Evolutionary conservation across 2,329 filamentous ascomycete genomes (phyloP).

Genomic region (Penicillium fuscoglaucum): DNA sequence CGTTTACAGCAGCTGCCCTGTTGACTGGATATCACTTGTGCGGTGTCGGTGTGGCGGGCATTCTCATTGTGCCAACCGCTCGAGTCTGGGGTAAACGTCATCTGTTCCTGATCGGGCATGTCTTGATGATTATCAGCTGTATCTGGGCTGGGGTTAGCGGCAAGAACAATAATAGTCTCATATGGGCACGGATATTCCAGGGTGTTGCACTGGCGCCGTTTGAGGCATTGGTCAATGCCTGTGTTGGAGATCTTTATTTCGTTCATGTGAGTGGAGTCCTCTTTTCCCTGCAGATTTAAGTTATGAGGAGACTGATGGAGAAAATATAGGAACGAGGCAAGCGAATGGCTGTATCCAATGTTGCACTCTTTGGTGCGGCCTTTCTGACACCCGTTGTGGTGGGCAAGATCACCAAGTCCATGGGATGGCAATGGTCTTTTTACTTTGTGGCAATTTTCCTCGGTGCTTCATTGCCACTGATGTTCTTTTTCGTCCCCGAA

Average conservation of each 20-base stretch:
- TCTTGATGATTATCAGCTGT: constrained; percentile 71
- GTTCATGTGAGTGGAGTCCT: constrained; percentile 64
- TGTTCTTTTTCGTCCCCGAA: constrained; percentile 81
- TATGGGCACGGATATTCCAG: constrained; percentile 80
- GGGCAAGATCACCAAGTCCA: constrained; percentile 73
- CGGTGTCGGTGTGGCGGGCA: constrained; percentile 76
- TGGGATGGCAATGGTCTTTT: constrained; percentile 88
- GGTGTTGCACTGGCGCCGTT: constrained; percentile 85
- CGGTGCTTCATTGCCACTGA: constrained; percentile 65
- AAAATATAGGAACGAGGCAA: constrained; percentile 65
- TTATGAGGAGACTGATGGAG: neutral
- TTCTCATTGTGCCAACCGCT: constrained; percentile 83
- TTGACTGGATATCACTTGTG: constrained; percentile 86
- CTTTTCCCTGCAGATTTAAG: neutral
- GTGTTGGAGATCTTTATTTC: constrained; percentile 85
- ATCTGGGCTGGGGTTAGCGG: constrained; percentile 74
- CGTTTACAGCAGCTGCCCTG: constrained; percentile 75
- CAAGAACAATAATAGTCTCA: constrained; percentile 67
- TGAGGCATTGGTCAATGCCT: constrained; percentile 84
- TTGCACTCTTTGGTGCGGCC: constrained; percentile 68
- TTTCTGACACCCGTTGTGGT: constrained; percentile 86
- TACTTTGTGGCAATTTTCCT: constrained; percentile 85
- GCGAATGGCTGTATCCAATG: constrained; percentile 79
- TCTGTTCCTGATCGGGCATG: constrained; percentile 74
- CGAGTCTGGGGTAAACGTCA: constrained; percentile 93